phyloP scores from a whole-genome alignment of 352 stramenopile species.

The Pythium monospermum region DNA sequence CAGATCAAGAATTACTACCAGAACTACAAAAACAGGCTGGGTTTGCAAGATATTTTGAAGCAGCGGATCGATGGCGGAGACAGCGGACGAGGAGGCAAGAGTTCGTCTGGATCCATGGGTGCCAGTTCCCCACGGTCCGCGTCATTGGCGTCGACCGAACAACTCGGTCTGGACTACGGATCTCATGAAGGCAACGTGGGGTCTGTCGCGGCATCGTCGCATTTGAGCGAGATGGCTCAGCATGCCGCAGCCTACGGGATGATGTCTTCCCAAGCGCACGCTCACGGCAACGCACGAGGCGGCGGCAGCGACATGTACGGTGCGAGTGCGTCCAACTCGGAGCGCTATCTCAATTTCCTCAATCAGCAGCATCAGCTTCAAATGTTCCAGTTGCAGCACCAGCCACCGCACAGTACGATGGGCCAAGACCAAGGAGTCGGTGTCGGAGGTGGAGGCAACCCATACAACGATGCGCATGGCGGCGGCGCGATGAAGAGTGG shows the following conservation, averaged over 20 bases:
- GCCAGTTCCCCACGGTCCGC: constrained; percentile 11
- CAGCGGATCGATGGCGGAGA: constrained; percentile 52
- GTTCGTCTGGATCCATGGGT: background rate
- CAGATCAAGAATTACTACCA: constrained; percentile 94
- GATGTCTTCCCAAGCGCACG: constrained; percentile 33
- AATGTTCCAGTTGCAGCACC: constrained; percentile 80
- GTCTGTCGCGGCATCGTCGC: constrained; percentile 13
- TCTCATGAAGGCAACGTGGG: constrained; percentile 17
- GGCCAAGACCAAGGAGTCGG: constrained; percentile 14
- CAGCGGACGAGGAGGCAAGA: no score
- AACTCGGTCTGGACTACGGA: constrained; percentile 12
- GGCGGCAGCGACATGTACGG: constrained; percentile 42
- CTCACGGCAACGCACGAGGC: constrained; percentile 16
- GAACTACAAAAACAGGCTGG: constrained; percentile 91
- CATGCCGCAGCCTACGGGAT: constrained; percentile 23
- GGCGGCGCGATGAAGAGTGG: constrained; percentile 32
- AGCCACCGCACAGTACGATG: constrained; percentile 37
- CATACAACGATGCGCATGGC: constrained; percentile 65
- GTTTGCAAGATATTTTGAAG: constrained; percentile 85
- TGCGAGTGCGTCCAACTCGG: constrained; percentile 41
- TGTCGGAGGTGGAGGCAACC: constrained; percentile 15
- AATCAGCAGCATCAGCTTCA: constrained; percentile 87
- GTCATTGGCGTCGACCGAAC: constrained; percentile 11
- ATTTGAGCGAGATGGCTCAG: constrained; percentile 10
- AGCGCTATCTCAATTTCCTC: constrained; percentile 79